Evolutionary conservation across 1,284 basidiomycete species (phyloP), one percentile per base, ranked within the genome.

Genomic region (Cutaneotrichosporon cutaneum): DNA sequence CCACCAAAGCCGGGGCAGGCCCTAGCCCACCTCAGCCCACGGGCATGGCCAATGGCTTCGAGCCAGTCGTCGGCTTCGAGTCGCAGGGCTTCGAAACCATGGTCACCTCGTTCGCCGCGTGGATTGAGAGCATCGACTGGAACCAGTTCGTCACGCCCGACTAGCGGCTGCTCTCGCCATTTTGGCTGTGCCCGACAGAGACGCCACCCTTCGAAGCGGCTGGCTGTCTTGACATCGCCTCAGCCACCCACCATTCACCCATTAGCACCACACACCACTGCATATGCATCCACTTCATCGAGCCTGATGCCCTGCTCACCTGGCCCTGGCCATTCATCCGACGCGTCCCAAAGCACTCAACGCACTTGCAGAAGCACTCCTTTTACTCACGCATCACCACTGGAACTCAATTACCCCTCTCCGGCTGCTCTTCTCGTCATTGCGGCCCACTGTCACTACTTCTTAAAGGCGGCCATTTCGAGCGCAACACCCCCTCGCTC

Each of bases 71-170:
- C 18, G 39, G 39, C 39, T 42, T 42, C 7, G 39, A 42, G 39
- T 42, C 39, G 39, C 39, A 42, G 39, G 39, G 39, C 18, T 42
- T 42, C 18, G 32, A 54, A 35, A 22, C 52, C 11, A 33, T 54
- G 22, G 35, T 54, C 11, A 24, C 52, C 14, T 54, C 52, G 11
- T 54, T 54, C 22, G 52, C 52, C 2, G 33, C 11, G 22, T 54
- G 52, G 52, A 54, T 54, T 3, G 33, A 21, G 7, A 35, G 35
- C 10, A 54, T 54, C 22, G 24, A 54, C 52, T 54, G 52, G 52
- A 36, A 36, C 21, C 52, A 54, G 32, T 33, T 52, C 30, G 51
- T 35, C n/a, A 13, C 22, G 32, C 32, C 30, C 1, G 51, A 33
- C 3, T 50, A 18, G 30, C 30, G 30, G 30, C 30, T n/a, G n/a